These are phyloP conservation scores for Geranium incanum DNA, from an alignment of 441 rosid genomes.

Conservation along the genomic window DNA sequence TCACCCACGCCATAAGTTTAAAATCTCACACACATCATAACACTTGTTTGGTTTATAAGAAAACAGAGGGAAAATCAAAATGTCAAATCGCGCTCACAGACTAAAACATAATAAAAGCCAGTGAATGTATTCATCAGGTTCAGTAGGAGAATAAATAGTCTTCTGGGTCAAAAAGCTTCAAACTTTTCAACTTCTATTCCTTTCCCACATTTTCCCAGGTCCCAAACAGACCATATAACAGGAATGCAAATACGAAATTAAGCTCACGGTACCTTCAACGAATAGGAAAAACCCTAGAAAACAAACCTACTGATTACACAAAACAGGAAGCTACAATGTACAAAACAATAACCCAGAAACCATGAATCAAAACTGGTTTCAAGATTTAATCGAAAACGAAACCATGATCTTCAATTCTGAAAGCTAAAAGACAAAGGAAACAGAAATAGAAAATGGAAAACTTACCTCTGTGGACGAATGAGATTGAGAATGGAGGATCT, in stretches of 20 bases:
- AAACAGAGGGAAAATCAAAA: neutral
- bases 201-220: conserved; percentile 21
- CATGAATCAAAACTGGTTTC: neutral
- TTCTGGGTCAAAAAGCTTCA: neutral
- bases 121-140: neutral
- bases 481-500: neutral
- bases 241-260: conserved; percentile 7
- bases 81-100: neutral
- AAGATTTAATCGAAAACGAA: conserved; percentile 5
- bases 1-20: neutral
- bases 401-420: conserved; percentile 11
- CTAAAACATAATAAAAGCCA: neutral
- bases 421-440: neutral
- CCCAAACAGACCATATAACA: conserved; percentile 18
- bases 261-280: neutral
- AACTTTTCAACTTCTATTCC: neutral
- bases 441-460: neutral
- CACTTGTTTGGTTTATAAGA: neutral
- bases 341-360: conserved; percentile 1
- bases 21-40: neutral
- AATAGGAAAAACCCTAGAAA: conserved; percentile 7
- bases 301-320: neutral
- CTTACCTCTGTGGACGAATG: neutral
- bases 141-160: neutral
- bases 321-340: neutral